Evolutionary conservation across 1,139 yeast genomes (phyloP).

Genomic region (Yamadazyma oceani): DNA sequence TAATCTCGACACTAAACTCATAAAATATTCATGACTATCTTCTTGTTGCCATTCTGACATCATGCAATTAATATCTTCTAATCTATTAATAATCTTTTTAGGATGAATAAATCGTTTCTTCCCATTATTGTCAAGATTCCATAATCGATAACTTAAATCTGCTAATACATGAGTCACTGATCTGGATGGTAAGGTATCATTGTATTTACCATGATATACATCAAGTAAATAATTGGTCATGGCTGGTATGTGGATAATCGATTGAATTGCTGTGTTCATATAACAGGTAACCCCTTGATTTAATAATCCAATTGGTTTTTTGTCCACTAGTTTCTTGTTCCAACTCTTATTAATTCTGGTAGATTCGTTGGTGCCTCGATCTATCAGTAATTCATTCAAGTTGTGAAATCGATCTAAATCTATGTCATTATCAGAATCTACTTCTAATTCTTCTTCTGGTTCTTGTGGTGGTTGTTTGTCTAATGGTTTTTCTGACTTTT

Average conservation of each 20-base stretch:
- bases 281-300: slow-evolving; percentile 97
- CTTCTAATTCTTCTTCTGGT: slow-evolving; percentile 3
- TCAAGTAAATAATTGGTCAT: slow-evolving; percentile 79
- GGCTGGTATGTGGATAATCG: slow-evolving; percentile 88
- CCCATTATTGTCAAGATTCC: slow-evolving; percentile 45
- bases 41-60: slow-evolving; percentile 98
- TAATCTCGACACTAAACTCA: slow-evolving; percentile 82
- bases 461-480: slow-evolving; percentile 23
- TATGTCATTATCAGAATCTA: slow-evolving; percentile 1
- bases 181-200: slow-evolving; percentile 44
- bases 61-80: slow-evolving; percentile 89
- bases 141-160: slow-evolving; percentile 66
- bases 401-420: slow-evolving; percentile 42
- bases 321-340: slow-evolving; percentile 43
- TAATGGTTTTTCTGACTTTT: slow-evolving; percentile 3
- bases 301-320: slow-evolving; percentile 70
- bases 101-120: slow-evolving; percentile 61
- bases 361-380: slow-evolving; percentile 60
- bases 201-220: slow-evolving; percentile 52
- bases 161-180: slow-evolving; percentile 77
- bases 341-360: slow-evolving; percentile 60
- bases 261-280: slow-evolving; percentile 93
- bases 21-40: slow-evolving; percentile 94
- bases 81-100: slow-evolving; percentile 63
- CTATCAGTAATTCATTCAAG: slow-evolving; percentile 51